Conservation (phyloP, 2,329 filamentous ascomycete species). For the Mycosphaerelloides madeirae region DNA sequence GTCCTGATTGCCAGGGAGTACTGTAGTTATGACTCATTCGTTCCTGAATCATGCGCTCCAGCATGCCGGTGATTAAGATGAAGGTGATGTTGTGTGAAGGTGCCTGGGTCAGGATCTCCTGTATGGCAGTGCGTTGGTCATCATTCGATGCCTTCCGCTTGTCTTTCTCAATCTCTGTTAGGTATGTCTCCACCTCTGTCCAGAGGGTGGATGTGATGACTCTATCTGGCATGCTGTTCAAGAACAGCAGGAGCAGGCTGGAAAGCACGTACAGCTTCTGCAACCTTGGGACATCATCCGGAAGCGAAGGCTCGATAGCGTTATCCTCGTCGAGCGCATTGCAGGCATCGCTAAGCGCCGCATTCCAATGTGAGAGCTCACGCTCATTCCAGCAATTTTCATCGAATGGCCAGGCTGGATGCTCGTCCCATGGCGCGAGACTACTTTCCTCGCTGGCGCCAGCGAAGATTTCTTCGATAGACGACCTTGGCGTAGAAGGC, state of each 20-base stretch:
- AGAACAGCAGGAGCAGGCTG: slow-evolving; percentile 68
- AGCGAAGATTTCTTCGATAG: slow-evolving; percentile 2
- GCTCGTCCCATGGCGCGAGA: slow-evolving; percentile 49
- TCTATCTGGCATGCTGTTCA: slow-evolving; percentile 71
- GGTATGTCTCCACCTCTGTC: slow-evolving; percentile 59
- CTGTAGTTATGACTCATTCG: slow-evolving; percentile 16
- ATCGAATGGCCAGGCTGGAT: slow-evolving; percentile 58
- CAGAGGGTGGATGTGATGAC: slow-evolving; percentile 68
- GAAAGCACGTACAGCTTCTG: slow-evolving; percentile 71
- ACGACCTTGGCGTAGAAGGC: slow-evolving; percentile 30
- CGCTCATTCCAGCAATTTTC: slow-evolving; percentile 45
- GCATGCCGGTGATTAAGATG: slow-evolving; percentile 76
- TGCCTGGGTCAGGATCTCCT: slow-evolving; percentile 67
- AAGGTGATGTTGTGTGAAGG: slow-evolving; percentile 85
- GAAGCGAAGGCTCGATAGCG: slow-evolving; percentile 58
- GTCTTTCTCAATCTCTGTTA: slow-evolving; percentile 47
- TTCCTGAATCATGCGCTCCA: slow-evolving; percentile 55
- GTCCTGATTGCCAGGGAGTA: slow-evolving; percentile 7
- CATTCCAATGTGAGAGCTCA: slow-evolving; percentile 38
- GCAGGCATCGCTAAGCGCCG: slow-evolving; percentile 43
- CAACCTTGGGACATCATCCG: slow-evolving; percentile 57
- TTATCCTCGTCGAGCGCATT: slow-evolving; percentile 70
- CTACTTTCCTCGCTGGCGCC: neutral
- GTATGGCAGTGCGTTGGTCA: slow-evolving; percentile 56
- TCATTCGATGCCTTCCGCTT: slow-evolving; percentile 46